Percentiles rank a stretch among this genome's conserved stretches.
These are phyloP conservation scores for Zelonia costaricensis DNA, from an alignment of 208 protist species.

Conservation along the genomic window DNA sequence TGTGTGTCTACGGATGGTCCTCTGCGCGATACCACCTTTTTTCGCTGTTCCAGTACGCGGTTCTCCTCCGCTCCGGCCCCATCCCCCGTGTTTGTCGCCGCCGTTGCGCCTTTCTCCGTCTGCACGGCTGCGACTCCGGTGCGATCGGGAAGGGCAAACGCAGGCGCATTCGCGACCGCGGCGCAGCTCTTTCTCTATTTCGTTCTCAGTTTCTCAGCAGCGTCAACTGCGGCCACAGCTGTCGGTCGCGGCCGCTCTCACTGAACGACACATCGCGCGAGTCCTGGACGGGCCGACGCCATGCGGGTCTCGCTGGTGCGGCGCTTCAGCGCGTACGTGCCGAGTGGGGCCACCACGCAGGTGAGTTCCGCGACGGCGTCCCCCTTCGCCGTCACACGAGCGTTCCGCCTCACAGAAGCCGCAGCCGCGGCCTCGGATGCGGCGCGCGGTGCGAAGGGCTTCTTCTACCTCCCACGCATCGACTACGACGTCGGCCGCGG, in stretches of 20 bases:
- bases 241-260: not conserved
- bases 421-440: conserved; percentile 43
- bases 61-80: too few species aligned
- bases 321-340: conserved; percentile 67
- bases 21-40: too few species aligned
- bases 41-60: too few species aligned
- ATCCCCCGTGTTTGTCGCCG: too few species aligned
- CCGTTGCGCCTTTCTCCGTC: too few species aligned
- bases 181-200: too few species aligned
- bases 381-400: conserved; percentile 41
- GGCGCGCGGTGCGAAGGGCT: conserved; percentile 49
- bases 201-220: too few species aligned
- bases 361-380: not conserved
- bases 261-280: not conserved
- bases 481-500: conserved; percentile 63
- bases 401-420: conserved; percentile 67
- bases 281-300: not conserved
- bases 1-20: too few species aligned
- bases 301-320: conserved; percentile 44
- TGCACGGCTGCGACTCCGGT: too few species aligned
- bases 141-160: too few species aligned
- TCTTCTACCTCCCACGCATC: conserved; percentile 72
- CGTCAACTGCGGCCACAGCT: too few species aligned
- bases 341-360: conserved; percentile 44
- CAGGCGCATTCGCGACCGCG: too few species aligned